Evolutionary conservation across 2,329 filamentous ascomycete genomes (phyloP), one percentile per base, ranked within the genome.

Genomic region (Fusarium brevicatenulatum): DNA sequence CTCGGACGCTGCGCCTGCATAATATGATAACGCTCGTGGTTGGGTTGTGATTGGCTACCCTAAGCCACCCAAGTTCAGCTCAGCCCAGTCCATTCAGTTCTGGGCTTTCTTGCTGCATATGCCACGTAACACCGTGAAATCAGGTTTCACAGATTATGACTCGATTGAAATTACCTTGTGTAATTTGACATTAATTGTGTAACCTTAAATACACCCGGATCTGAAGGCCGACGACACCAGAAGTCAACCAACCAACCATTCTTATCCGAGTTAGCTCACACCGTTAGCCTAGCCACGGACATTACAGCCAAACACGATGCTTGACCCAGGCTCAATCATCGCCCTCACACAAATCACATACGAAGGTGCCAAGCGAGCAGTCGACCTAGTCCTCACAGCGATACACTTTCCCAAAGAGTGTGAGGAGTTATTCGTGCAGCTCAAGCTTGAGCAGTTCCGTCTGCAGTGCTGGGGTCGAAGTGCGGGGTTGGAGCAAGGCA

Each of bases 381-480:
- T 59, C 1, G 43, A 59, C 3, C 56, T 59, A 1, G 43, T 52
- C 7, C 56, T 59, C 7, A 32, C 56, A 25, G 56, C 56, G 0
- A 30, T 59, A 5, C 56, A 59, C 16, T 59, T 59, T 12, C 56
- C 56, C 3, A 59, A 59, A 32, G 56, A 59, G 5, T 59, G 56
- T 1, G 43, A 59, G 5, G 56, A 52, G 7, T 0, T 52, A 11
- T 59, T 59, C 2, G 56, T 59, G 18, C 34, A 59, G 32, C 25
- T 59, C 7, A 59, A 59, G 23, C 43, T 59, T 7, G 56, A 59
- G 18, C 43, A 59, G 13, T 59, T 59, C 21, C 56, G 56, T 12
- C 21, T 59, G 6, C 56, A 52, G 19, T 59, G 56, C 43, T 59
- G 56, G 56, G 56, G 56, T 40, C 44, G 56, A 32, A 59, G 56